These are phyloP conservation scores for barley (Hordeum vulgare) DNA, from an alignment of 176 grass and related monocot genomes.

Conservation along the genomic window MorexV3_pseudomolecules_assembly NC_058520.1:479050326-479050825, in stretches of 20 bases:
- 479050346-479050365: background rate
- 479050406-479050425: background rate
- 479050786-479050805: slow-evolving; percentile 38
- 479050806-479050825: slow-evolving; percentile 38
- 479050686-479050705: slow-evolving; percentile 75
- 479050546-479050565: background rate
- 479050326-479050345: background rate
- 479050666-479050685: slow-evolving; percentile 50
- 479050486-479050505: background rate
- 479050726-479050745: slow-evolving; percentile 86
- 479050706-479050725: slow-evolving; percentile 88
- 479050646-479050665: slow-evolving; percentile 47
- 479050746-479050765: slow-evolving; percentile 74
- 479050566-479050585: background rate
- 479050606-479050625: slow-evolving; percentile 10
- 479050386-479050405: background rate
- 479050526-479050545: background rate
- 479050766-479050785: slow-evolving; percentile 56
- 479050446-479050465: background rate
- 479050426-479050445: background rate
- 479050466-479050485: background rate
- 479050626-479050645: slow-evolving; percentile 81
- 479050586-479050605: background rate
- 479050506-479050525: background rate
- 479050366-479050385: background rate